Conservation (phyloP, 169 alveolate species). For the Fabrea salina region DNA sequence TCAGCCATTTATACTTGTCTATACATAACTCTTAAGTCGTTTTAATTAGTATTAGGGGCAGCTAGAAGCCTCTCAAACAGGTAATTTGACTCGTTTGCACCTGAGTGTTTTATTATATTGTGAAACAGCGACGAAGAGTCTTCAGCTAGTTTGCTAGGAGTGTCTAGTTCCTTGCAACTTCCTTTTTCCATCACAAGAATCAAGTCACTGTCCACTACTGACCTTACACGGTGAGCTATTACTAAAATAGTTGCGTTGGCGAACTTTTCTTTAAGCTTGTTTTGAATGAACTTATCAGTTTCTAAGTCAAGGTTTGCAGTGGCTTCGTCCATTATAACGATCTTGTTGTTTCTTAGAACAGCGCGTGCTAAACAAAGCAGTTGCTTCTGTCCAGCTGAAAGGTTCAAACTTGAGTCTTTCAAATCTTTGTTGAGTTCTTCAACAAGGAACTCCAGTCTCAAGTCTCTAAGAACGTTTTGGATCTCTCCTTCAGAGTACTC, state of each 20-base stretch:
- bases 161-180: constrained; percentile 44
- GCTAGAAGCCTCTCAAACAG: no score
- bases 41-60: no score
- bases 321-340: constrained; percentile 67
- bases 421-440: no score
- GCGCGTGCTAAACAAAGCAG: constrained; percentile 76
- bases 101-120: no score
- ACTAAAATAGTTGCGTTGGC: constrained; percentile 53
- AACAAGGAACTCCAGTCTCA: no score
- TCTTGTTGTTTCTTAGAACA: constrained; percentile 52
- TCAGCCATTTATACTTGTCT: no score
- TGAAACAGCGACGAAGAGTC: no score
- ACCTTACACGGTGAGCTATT: constrained; percentile 64
- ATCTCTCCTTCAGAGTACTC: constrained; percentile 68
- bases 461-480: constrained; percentile 63
- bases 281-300: constrained; percentile 38
- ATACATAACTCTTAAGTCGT: no score
- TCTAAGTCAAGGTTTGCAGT: constrained; percentile 47
- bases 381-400: constrained; percentile 75
- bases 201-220: constrained; percentile 55
- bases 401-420: no score
- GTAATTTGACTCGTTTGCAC: no score
- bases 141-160: constrained; percentile 45
- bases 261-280: constrained; percentile 37
- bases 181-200: constrained; percentile 56